These are phyloP conservation scores for Sporobolomyces roseus DNA, from an alignment of 768 basidiomycete species.

Conservation along the genomic window DNA sequence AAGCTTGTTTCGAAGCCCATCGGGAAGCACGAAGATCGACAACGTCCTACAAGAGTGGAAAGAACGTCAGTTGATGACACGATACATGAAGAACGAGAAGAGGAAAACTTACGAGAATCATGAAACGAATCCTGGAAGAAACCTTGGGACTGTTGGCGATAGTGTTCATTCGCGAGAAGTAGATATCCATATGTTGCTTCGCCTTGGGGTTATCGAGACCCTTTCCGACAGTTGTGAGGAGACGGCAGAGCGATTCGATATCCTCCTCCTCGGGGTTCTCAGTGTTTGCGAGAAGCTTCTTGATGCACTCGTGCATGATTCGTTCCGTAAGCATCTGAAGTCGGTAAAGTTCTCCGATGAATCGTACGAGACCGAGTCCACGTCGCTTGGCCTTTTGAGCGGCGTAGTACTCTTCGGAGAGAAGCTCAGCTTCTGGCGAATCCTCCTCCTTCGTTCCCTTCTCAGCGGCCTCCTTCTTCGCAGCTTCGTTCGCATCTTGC, in stretches of 20 bases:
- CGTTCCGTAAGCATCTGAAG: constrained; percentile 96
- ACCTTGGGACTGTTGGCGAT: constrained; percentile 70
- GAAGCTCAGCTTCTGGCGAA: constrained; percentile 64
- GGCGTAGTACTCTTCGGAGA: constrained; percentile 93
- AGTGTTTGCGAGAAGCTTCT: constrained; percentile 88
- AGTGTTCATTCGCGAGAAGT: constrained; percentile 85
- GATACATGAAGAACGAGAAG: not conserved
- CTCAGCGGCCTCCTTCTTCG: constrained; percentile 43
- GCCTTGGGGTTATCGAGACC: constrained; percentile 71
- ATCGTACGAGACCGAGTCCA: constrained; percentile 92
- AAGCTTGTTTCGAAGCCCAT: constrained; percentile 69
- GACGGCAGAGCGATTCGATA: constrained; percentile 90
- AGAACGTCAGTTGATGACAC: constrained; percentile 9
- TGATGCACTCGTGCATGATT: constrained; percentile 98
- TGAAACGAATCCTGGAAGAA: constrained; percentile 83
- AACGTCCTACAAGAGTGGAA: constrained; percentile 62
- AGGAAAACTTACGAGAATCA: constrained; percentile 73
- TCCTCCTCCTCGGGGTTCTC: constrained; percentile 97
- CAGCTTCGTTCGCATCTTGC: constrained; percentile 55
- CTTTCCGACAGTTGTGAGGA: constrained; percentile 81
- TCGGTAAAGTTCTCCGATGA: constrained; percentile 98
- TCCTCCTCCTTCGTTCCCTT: constrained; percentile 55
- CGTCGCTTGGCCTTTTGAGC: constrained; percentile 96
- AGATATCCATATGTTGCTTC: constrained; percentile 71
- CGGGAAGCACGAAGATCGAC: constrained; percentile 78